phyloP scores from a whole-genome alignment of 2,329 filamentous ascomycete species.

The Colletotrichum eremochloae region DNA sequence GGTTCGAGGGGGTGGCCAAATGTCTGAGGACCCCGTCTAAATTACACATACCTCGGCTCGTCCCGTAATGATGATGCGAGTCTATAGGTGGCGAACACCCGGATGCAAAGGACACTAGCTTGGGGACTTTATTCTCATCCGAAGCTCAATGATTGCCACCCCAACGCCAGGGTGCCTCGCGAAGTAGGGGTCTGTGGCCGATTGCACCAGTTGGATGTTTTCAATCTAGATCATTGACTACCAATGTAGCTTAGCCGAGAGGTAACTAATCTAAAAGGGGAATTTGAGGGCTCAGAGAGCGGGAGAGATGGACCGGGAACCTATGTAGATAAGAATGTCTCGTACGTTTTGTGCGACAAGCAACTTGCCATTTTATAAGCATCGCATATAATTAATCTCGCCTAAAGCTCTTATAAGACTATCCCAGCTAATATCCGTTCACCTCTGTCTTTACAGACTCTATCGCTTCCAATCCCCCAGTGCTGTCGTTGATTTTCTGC shows the following conservation, averaged over 20 bases:
- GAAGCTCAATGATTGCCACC: not conserved
- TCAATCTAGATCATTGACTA: not conserved
- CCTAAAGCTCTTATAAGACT: not conserved
- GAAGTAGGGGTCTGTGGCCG: not conserved
- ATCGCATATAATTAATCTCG: not conserved
- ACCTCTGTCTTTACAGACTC: not conserved
- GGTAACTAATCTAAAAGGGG: not conserved
- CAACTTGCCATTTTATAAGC: not conserved
- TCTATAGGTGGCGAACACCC: not conserved
- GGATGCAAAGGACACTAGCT: not conserved
- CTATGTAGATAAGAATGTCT: not conserved
- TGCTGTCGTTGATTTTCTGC: constrained; percentile 28
- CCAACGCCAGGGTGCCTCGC: not conserved
- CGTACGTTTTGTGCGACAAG: not conserved
- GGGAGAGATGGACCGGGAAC: not conserved
- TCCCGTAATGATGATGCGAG: not conserved
- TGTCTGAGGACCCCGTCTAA: too few relatives aligned
- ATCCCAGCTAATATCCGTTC: not conserved
- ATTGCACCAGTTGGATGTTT: not conserved
- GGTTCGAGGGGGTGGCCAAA: not conserved
- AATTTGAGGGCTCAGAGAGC: not conserved
- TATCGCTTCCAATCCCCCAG: constrained; percentile 16
- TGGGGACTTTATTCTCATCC: not conserved
- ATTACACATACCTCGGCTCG: constrained; percentile 3
- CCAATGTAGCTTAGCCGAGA: not conserved